phyloP scores from a whole-genome alignment of 2,329 filamentous ascomycete genomes.

The Calonectria pseudoturangicola region DNA sequence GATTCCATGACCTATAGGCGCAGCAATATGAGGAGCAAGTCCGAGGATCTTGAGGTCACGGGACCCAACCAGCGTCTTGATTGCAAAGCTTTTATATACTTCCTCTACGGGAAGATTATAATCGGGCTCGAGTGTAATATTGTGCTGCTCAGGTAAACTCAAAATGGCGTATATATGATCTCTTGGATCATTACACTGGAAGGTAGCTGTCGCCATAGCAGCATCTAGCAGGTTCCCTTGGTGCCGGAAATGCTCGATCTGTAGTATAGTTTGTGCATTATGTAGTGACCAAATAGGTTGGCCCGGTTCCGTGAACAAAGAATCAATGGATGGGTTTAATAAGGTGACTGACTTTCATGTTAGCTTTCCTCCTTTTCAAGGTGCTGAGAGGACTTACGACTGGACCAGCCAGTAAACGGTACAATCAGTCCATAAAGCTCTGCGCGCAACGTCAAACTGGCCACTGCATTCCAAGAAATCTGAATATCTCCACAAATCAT shows the following conservation, averaged over 20 bases:
- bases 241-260: neutral
- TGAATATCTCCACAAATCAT: constrained; percentile 28
- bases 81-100: constrained; percentile 1
- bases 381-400: neutral
- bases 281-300: neutral
- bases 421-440: neutral
- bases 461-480: constrained; percentile 20
- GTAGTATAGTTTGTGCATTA: constrained; percentile 18
- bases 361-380: too few relatives aligned
- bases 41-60: constrained; percentile 25
- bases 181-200: constrained; percentile 16
- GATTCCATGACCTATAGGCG: too few relatives aligned
- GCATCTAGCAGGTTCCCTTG: constrained; percentile 14
- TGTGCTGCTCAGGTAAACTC: neutral
- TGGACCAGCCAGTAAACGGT: neutral
- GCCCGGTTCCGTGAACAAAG: neutral
- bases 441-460: neutral
- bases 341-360: too few relatives aligned
- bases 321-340: neutral
- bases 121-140: neutral
- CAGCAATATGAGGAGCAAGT: neutral
- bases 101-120: constrained; percentile 17
- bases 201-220: constrained; percentile 4
- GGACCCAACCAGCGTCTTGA: neutral
- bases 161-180: constrained; percentile 32